A percentile compares a stretch with the other conserved stretches of the same genome.
These are phyloP conservation scores for Geranium incanum DNA, from an alignment of 441 rosid species.

Conservation along the genomic window DNA sequence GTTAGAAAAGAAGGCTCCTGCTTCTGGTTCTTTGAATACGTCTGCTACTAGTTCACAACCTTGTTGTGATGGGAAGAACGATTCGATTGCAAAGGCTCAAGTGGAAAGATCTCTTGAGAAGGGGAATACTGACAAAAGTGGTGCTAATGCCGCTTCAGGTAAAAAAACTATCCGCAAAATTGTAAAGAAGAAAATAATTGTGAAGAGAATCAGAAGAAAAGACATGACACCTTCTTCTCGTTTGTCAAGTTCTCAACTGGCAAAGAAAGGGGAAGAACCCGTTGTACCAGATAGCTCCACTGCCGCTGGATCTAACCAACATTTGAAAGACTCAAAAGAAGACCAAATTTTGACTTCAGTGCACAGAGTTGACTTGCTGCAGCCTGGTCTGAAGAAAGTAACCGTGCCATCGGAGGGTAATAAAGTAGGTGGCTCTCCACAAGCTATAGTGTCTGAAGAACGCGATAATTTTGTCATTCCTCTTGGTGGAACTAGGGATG, in stretches of 20 bases:
- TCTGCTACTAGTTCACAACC: conserved; percentile 22
- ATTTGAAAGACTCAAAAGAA: conserved; percentile 18
- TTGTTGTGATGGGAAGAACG: conserved; percentile 26
- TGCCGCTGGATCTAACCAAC: conserved; percentile 28
- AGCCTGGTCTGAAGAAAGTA: conserved; percentile 5
- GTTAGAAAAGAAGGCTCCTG: conserved; percentile 26
- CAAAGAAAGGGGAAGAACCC: conserved; percentile 13
- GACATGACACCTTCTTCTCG: conserved; percentile 20
- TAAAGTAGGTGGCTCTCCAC: conserved; percentile 2
- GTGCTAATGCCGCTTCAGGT: conserved; percentile 27
- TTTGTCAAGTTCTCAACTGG: conserved; percentile 25
- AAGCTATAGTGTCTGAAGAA: conserved; percentile 5
- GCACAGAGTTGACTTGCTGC: conserved; percentile 5
- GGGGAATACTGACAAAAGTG: conserved; percentile 28
- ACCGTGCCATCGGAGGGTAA: neutral
- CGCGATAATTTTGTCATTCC: neutral
- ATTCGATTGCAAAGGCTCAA: conserved; percentile 21
- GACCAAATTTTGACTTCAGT: neutral
- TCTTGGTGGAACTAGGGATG: conserved; percentile 1
- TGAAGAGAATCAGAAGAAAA: conserved; percentile 42
- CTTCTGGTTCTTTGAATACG: conserved; percentile 23
- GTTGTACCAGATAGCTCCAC: conserved; percentile 19
- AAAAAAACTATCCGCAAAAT: conserved; percentile 33
- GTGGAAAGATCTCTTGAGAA: conserved; percentile 23
- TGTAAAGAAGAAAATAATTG: conserved; percentile 51